Percentiles rank a stretch among this genome's conserved stretches.
Conservation (phyloP, 257 asterid species). For the Lycium barbarum region DNA sequence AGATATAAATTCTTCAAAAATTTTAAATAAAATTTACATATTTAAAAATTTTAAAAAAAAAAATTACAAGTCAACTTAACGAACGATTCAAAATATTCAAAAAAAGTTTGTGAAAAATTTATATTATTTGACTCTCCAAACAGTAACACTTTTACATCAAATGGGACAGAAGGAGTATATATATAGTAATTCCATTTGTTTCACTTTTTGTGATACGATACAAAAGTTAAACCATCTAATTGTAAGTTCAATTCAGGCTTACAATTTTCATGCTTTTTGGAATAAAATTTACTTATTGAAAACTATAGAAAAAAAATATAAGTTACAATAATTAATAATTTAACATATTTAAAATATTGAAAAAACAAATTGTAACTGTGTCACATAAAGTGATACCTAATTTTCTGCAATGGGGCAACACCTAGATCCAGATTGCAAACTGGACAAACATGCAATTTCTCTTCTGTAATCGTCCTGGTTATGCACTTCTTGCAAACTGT, state of each 20-base stretch:
- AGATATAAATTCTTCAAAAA: not conserved
- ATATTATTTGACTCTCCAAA: not conserved
- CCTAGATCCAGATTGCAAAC: conserved; percentile 60
- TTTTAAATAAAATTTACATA: not conserved
- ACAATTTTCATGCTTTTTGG: not conserved
- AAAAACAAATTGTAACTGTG: not conserved
- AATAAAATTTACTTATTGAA: not conserved
- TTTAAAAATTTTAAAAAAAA: not conserved
- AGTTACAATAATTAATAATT: not conserved
- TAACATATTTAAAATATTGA: not conserved
- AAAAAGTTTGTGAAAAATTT: not conserved
- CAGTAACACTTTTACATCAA: not conserved
- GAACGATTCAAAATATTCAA: not conserved
- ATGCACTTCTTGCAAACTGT: conserved; percentile 76
- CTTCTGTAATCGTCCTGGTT: conserved; percentile 51
- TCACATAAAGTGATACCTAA: conserved; percentile 46
- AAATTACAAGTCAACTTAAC: not conserved
- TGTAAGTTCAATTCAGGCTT: too few species aligned
- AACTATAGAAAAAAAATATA: not conserved
- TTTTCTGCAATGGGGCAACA: conserved; percentile 64
- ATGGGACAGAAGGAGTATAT: not conserved
- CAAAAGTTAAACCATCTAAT: too few species aligned
- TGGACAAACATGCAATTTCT: conserved; percentile 58
- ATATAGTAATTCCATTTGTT: not conserved
- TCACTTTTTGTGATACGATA: not conserved